Evolutionary conservation across 2,329 filamentous ascomycete species (phyloP).

Genomic region (Sarocladium brachiariae): DNA sequence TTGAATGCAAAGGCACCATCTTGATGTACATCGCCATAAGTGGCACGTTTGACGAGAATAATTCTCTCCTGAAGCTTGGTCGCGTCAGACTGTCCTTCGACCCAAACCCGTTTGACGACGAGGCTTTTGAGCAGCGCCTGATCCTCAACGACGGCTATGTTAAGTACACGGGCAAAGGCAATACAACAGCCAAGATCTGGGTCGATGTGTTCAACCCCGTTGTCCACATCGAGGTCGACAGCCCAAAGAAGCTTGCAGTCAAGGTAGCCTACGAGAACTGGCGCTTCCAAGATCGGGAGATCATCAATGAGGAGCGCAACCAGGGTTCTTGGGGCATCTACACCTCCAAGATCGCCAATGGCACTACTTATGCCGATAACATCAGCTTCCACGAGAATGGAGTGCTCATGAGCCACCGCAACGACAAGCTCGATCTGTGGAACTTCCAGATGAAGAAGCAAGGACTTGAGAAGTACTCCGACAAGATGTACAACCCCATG

Average conservation of each 20-base stretch:
- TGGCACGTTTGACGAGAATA: slow-evolving; percentile 11
- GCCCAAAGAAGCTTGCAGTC: slow-evolving; percentile 3
- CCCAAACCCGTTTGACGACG: slow-evolving; percentile 8
- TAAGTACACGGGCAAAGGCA: slow-evolving; percentile 8
- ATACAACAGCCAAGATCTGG: slow-evolving; percentile 10
- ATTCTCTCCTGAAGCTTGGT: slow-evolving; percentile 10
- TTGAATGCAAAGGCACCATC: slow-evolving; percentile 6
- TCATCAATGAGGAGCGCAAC: slow-evolving; percentile 10
- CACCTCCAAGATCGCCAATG: slow-evolving; percentile 9
- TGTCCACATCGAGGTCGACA: slow-evolving; percentile 9
- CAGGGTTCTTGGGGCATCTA: slow-evolving; percentile 11
- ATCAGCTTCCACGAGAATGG: slow-evolving; percentile 9
- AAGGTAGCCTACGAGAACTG: slow-evolving; percentile 9
- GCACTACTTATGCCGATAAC: slow-evolving; percentile 9
- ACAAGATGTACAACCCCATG: slow-evolving; percentile 11
- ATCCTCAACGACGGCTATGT: slow-evolving; percentile 11
- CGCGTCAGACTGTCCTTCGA: slow-evolving; percentile 9
- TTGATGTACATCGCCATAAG: slow-evolving; percentile 10
- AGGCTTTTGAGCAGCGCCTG: slow-evolving; percentile 8
- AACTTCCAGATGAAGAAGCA: slow-evolving; percentile 11
- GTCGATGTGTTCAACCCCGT: slow-evolving; percentile 11
- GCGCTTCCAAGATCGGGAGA: slow-evolving; percentile 8
- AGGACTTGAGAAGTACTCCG: slow-evolving; percentile 8
- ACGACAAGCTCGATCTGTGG: slow-evolving; percentile 10
- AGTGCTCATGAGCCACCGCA: slow-evolving; percentile 11